phyloP scores from a whole-genome alignment of 2,329 filamentous ascomycete genomes.

The Seiridium unicorne region DNA sequence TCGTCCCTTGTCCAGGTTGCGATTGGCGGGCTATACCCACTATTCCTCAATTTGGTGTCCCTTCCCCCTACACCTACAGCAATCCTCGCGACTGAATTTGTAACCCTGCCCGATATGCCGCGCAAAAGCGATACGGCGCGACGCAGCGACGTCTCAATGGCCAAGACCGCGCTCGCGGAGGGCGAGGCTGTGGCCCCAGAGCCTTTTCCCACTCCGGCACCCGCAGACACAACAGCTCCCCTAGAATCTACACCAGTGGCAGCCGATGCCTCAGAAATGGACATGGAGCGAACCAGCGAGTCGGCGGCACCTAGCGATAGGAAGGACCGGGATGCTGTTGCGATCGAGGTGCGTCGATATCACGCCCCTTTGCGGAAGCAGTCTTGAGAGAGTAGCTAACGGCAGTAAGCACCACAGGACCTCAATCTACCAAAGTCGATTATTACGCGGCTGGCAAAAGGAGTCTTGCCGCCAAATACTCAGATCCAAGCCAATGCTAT shows the following conservation, averaged over 20 bases:
- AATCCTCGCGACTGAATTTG: background rate
- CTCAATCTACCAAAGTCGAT: slow-evolving; percentile 78
- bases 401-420: slow-evolving; percentile 47
- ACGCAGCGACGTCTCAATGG: slow-evolving; percentile 45
- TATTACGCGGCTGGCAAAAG: slow-evolving; percentile 76
- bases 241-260: slow-evolving; percentile 22
- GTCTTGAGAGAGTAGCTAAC: background rate
- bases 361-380: background rate
- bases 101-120: slow-evolving; percentile 41
- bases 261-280: slow-evolving; percentile 20
- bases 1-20: background rate
- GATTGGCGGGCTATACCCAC: background rate
- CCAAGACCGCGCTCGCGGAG: slow-evolving; percentile 43
- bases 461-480: slow-evolving; percentile 75
- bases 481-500: slow-evolving; percentile 83
- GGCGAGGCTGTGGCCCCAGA: slow-evolving; percentile 18
- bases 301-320: slow-evolving; percentile 26
- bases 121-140: slow-evolving; percentile 50
- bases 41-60: background rate
- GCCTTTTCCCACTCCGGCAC: background rate
- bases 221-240: slow-evolving; percentile 14
- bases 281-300: slow-evolving; percentile 30
- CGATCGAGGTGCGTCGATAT: slow-evolving; percentile 44
- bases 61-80: background rate
- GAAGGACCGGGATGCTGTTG: slow-evolving; percentile 36